These are phyloP conservation scores for Sugiyamaella chiloensis DNA, from an alignment of 805 yeast genomes.

Conservation along the genomic window DNA sequence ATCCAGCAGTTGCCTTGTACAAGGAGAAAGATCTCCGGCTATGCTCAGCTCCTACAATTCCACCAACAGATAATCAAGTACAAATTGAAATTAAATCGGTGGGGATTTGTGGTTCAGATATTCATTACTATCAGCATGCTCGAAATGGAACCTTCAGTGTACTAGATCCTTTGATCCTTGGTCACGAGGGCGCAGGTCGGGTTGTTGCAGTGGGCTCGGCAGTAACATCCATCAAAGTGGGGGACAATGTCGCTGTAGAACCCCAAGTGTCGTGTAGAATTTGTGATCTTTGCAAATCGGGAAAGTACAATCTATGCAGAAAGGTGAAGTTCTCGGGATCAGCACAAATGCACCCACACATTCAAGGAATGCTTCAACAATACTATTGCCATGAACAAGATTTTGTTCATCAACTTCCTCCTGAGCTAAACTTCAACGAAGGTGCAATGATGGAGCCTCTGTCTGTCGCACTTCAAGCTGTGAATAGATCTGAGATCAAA, in stretches of 20 bases:
- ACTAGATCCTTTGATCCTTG: slow-evolving; percentile 69
- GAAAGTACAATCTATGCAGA: slow-evolving; percentile 95
- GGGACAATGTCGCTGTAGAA: slow-evolving; percentile 89
- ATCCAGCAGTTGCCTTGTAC: slow-evolving; percentile 9
- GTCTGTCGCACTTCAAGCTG: slow-evolving; percentile 99
- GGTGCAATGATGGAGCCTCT: slow-evolving; percentile 96
- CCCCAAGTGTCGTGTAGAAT: slow-evolving; percentile 96
- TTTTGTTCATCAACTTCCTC: slow-evolving; percentile 79
- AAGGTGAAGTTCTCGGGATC: slow-evolving; percentile 62
- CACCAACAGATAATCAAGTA: slow-evolving; percentile 32
- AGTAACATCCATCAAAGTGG: slow-evolving; percentile 83
- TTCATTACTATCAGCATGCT: slow-evolving; percentile 17
- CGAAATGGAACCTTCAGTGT: slow-evolving; percentile 40
- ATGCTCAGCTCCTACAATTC: background rate
- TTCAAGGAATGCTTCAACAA: slow-evolving; percentile 98
- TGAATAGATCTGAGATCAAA: slow-evolving; percentile 88
- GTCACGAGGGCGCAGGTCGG: slow-evolving; percentile 98
- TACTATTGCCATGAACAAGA: slow-evolving; percentile 75
- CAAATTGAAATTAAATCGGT: slow-evolving; percentile 15
- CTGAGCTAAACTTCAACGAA: slow-evolving; percentile 77
- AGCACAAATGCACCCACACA: slow-evolving; percentile 73
- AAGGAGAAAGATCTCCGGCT: slow-evolving; percentile 7
- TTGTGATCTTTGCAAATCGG: slow-evolving; percentile 91
- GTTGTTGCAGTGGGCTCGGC: slow-evolving; percentile 95
- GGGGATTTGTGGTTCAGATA: slow-evolving; percentile 21